phyloP scores from a whole-genome alignment of 768 basidiomycete species.

The Hygrophorus russula region DNA sequence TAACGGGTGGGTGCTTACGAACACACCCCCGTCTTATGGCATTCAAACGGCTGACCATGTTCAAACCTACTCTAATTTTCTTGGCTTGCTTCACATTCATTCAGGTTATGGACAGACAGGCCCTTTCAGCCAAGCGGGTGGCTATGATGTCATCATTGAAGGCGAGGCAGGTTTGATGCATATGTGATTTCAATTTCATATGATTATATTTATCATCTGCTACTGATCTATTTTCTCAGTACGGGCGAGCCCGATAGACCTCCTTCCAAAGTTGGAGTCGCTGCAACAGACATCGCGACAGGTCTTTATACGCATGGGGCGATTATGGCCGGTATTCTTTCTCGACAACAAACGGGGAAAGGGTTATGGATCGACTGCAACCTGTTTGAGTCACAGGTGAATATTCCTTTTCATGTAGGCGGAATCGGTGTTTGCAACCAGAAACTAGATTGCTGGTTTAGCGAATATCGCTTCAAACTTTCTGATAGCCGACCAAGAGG shows the following conservation, averaged over 20 bases:
- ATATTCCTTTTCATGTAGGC: conserved; percentile 3
- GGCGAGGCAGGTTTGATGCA: conserved; percentile 94
- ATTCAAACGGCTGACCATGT: too few species aligned
- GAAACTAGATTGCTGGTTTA: conserved; percentile 74
- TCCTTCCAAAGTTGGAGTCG: conserved; percentile 93
- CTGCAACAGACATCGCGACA: conserved; percentile 82
- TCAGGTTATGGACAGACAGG: conserved; percentile 63
- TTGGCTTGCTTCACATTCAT: neutral
- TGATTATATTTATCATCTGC: conserved; percentile 8
- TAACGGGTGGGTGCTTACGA: conserved; percentile 64
- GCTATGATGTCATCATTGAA: conserved; percentile 82
- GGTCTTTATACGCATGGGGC: conserved; percentile 88
- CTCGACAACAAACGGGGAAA: conserved; percentile 71
- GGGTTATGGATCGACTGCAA: conserved; percentile 91
- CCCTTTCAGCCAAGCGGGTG: conserved; percentile 72
- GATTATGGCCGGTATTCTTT: conserved; percentile 82
- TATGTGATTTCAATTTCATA: conserved; percentile 40
- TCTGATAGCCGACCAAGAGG: conserved; percentile 78
- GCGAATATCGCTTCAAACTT: conserved; percentile 92
- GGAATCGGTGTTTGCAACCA: neutral
- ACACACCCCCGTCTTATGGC: too few species aligned
- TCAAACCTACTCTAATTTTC: neutral
- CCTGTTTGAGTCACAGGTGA: conserved; percentile 83
- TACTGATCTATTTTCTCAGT: conserved; percentile 24
- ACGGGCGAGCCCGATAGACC: conserved; percentile 83